These are phyloP conservation scores for Cercospora sp. DNA, from an alignment of 2,329 filamentous ascomycete species.

Conservation along the genomic window DNA sequence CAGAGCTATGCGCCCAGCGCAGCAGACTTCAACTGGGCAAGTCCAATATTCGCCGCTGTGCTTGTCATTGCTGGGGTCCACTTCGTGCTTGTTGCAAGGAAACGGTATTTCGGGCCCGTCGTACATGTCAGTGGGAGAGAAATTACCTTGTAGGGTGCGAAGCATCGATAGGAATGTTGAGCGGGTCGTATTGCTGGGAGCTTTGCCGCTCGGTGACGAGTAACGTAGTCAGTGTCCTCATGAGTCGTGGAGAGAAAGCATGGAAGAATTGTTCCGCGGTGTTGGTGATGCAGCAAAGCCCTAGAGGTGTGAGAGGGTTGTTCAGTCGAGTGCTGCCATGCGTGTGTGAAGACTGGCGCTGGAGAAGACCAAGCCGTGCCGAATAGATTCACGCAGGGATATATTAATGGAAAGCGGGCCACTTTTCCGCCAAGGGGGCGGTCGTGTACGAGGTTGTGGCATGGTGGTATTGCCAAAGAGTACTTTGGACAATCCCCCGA, in stretches of 20 bases:
- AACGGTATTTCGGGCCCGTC: conserved; percentile 12
- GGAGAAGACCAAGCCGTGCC: neutral
- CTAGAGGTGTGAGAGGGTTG: neutral
- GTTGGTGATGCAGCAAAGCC: neutral
- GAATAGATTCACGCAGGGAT: neutral
- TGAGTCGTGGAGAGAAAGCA: neutral
- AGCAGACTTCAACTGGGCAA: conserved; percentile 14
- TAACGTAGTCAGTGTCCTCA: neutral
- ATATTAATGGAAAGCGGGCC: neutral
- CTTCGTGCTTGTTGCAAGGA: conserved; percentile 3
- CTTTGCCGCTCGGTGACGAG: neutral
- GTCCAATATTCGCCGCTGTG: conserved; percentile 9
- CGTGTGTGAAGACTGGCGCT: neutral
- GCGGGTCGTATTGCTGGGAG: neutral
- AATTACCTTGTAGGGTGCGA: neutral
- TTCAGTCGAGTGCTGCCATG: neutral
- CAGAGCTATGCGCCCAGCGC: conserved; percentile 8
- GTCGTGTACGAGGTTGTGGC: neutral
- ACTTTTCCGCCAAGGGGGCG: neutral
- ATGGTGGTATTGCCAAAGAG: neutral
- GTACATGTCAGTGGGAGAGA: conserved; percentile 6
- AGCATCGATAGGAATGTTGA: neutral
- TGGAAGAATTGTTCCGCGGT: neutral
- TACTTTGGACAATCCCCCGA: neutral
- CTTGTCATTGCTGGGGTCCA: conserved; percentile 6